Conservation (phyloP, 2,329 filamentous ascomycete genomes). For the Botrytis fragariae region DNA sequence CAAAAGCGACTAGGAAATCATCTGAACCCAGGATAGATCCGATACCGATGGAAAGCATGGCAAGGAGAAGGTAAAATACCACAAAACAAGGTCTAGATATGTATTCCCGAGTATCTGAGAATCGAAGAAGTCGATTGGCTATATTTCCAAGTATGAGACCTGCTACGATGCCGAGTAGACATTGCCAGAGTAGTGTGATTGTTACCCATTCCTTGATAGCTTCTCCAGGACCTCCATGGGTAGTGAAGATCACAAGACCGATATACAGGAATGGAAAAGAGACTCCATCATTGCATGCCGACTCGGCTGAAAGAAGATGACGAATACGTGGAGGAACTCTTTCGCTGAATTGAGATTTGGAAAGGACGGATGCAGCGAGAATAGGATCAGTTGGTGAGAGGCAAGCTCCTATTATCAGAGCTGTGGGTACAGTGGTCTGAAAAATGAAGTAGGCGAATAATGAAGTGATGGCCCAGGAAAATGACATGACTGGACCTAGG, state of each 20-base stretch:
- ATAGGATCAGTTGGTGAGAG: conserved; percentile 57
- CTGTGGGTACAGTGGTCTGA: conserved; percentile 44
- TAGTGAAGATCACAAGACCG: conserved; percentile 47
- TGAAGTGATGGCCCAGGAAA: conserved; percentile 45
- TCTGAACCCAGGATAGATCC: conserved; percentile 52
- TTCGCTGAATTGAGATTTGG: conserved; percentile 51
- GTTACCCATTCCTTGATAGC: conserved; percentile 52
- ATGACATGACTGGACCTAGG: conserved; percentile 34
- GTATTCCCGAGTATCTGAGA: conserved; percentile 45
- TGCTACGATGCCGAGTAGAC: conserved; percentile 46
- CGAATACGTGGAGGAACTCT: conserved; percentile 51
- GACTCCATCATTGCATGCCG: conserved; percentile 55
- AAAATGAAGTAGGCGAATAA: conserved; percentile 48
- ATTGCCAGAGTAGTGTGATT: conserved; percentile 55
- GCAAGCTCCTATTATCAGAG: conserved; percentile 52
- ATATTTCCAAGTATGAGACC: conserved; percentile 48
- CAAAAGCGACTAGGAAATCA: conserved; percentile 56
- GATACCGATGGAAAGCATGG: conserved; percentile 50
- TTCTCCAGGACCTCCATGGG: conserved; percentile 36
- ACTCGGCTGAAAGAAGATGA: conserved; percentile 52
- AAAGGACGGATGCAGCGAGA: conserved; percentile 52
- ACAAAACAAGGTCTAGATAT: conserved; percentile 51
- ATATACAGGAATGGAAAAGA: conserved; percentile 56
- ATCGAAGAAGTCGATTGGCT: conserved; percentile 49
- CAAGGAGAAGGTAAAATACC: conserved; percentile 55